Evolutionary conservation across 192 early-diverging fungal genomes (phyloP).

Genomic region (Haplosporangium gracile): DNA sequence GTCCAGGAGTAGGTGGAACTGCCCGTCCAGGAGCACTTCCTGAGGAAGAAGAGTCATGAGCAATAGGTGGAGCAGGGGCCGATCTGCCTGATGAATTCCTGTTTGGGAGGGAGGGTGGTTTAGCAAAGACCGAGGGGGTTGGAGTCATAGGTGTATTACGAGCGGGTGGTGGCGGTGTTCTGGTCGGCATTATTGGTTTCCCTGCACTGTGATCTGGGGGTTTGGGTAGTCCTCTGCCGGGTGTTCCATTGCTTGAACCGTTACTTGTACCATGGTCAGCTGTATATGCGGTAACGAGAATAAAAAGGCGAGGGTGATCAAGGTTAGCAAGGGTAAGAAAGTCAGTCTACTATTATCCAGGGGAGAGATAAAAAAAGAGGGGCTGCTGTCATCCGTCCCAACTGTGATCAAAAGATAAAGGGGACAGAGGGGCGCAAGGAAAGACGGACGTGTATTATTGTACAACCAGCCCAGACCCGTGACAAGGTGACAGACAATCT

Average conservation of each 20-base stretch:
- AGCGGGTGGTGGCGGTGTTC: constrained; percentile 28
- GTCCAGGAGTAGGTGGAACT: constrained; percentile 39
- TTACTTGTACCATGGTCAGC: constrained; percentile 34
- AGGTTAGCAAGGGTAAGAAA: not conserved
- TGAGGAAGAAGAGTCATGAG: constrained; percentile 13
- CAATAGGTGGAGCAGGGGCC: constrained; percentile 26
- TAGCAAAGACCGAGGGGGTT: constrained; percentile 12
- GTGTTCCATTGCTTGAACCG: constrained; percentile 20
- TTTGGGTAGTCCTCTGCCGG: constrained; percentile 44
- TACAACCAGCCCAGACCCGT: not conserved
- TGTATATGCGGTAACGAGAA: not conserved
- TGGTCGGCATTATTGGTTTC: constrained; percentile 27
- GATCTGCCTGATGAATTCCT: constrained; percentile 35
- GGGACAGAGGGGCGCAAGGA: not conserved
- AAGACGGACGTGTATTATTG: not conserved
- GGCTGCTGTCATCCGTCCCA: not conserved
- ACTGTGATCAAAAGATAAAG: not conserved
- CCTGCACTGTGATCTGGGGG: constrained; percentile 23
- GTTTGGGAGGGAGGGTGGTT: constrained; percentile 18
- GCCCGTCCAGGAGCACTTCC: constrained; percentile 17
- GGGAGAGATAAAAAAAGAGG: not conserved
- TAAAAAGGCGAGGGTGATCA: not conserved
- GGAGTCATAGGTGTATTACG: constrained; percentile 36
- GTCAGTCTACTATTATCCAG: not conserved
- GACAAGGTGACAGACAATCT: not conserved